These are phyloP conservation scores for Aspergillus fructus DNA, from an alignment of 2,329 filamentous ascomycete genomes.

Conservation along the genomic window DNA sequence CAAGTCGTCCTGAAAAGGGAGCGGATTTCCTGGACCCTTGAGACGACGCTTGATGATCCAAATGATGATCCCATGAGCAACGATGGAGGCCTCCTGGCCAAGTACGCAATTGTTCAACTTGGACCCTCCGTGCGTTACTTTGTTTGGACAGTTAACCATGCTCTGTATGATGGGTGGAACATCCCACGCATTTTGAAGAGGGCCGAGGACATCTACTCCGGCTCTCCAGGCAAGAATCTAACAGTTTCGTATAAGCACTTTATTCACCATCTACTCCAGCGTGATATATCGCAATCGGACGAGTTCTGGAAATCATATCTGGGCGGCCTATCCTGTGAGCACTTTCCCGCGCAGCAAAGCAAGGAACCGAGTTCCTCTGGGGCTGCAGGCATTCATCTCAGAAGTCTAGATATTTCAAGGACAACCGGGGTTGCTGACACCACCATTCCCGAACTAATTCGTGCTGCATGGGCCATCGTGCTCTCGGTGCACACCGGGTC, in stretches of 20 bases:
- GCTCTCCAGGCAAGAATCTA: neutral
- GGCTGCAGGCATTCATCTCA: slow-evolving; percentile 25
- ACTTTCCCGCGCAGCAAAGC: slow-evolving; percentile 29
- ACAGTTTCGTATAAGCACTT: slow-evolving; percentile 29
- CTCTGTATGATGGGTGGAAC: slow-evolving; percentile 53
- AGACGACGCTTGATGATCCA: slow-evolving; percentile 27
- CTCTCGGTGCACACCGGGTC: slow-evolving; percentile 49
- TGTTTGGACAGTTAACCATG: slow-evolving; percentile 53
- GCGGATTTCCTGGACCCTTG: slow-evolving; percentile 35
- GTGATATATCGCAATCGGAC: slow-evolving; percentile 29
- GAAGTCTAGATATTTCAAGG: slow-evolving; percentile 24
- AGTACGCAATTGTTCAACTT: slow-evolving; percentile 37
- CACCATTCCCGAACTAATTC: slow-evolving; percentile 52
- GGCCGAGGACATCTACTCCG: slow-evolving; percentile 37
- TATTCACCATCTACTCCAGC: slow-evolving; percentile 30
- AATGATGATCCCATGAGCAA: slow-evolving; percentile 25
- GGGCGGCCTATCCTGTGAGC: slow-evolving; percentile 23
- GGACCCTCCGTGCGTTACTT: slow-evolving; percentile 36
- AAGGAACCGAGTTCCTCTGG: slow-evolving; percentile 21
- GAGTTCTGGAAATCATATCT: slow-evolving; percentile 35
- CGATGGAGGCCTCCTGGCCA: slow-evolving; percentile 35
- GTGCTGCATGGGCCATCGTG: slow-evolving; percentile 54
- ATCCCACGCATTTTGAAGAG: slow-evolving; percentile 37
- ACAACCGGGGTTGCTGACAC: slow-evolving; percentile 21
- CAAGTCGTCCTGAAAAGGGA: slow-evolving; percentile 42